phyloP scores from a whole-genome alignment of 257 asterid species.

The Paraleonurus japonicus region DNA sequence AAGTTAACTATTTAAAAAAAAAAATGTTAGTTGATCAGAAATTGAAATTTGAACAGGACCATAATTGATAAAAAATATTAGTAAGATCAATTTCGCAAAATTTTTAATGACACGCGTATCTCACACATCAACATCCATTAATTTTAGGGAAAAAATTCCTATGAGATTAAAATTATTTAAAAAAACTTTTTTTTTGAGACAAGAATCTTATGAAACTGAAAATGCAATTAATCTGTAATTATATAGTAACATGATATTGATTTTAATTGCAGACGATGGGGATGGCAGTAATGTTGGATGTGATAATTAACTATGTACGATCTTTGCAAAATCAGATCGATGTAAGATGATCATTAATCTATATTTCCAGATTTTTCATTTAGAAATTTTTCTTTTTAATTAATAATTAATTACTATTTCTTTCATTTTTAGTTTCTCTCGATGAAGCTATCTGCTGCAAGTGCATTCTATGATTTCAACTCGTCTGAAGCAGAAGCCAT shows the following conservation, averaged over 20 bases:
- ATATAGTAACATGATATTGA: neutral
- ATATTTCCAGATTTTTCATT: neutral
- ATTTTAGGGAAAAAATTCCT: too few species aligned
- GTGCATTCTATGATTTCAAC: conserved; percentile 84
- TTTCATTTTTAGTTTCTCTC: conserved; percentile 68
- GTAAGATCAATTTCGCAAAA: too few species aligned
- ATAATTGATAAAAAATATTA: too few species aligned
- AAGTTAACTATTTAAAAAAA: too few species aligned
- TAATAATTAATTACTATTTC: neutral
- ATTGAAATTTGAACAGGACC: too few species aligned
- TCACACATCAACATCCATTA: too few species aligned
- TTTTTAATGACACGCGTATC: too few species aligned
- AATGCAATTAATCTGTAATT: too few species aligned
- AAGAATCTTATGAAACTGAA: too few species aligned
- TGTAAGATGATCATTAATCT: conserved; percentile 37
- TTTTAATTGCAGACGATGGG: conserved; percentile 85
- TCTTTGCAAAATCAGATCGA: conserved; percentile 95
- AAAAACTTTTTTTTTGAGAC: too few species aligned
- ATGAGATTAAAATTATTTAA: too few species aligned
- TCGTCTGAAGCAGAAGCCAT: conserved; percentile 71
- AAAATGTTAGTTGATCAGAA: too few species aligned
- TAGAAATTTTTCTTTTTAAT: neutral
- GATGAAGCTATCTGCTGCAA: conserved; percentile 94
- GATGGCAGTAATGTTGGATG: conserved; percentile 98
- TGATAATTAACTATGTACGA: conserved; percentile 75